These are phyloP conservation scores for Phytopythium delawarense DNA, from an alignment of 352 stramenopile genomes.

Conservation along the genomic window DNA sequence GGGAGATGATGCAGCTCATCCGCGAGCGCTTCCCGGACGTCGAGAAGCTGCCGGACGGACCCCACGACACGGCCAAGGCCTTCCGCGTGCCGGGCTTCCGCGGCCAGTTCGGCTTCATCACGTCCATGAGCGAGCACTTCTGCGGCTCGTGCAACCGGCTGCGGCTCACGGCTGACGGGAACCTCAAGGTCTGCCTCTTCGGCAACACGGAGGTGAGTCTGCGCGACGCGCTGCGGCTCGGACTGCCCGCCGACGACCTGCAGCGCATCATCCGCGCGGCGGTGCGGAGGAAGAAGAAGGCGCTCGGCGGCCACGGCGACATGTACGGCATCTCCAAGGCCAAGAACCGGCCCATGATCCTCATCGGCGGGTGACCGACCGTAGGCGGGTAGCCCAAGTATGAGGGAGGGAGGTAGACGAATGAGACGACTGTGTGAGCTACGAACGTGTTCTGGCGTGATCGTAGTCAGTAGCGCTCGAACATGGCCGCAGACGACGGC, in stretches of 20 bases:
- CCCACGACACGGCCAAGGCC: constrained; percentile 96
- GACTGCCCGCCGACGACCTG: constrained; percentile 82
- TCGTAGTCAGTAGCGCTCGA: neutral
- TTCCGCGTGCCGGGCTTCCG: constrained; percentile 68
- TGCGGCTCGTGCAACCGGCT: constrained; percentile 97
- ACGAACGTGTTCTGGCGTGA: neutral
- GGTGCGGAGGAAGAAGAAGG: constrained; percentile 92
- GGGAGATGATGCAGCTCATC: constrained; percentile 86
- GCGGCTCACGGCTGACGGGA: constrained; percentile 94
- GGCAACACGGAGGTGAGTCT: constrained; percentile 92
- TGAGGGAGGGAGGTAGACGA: neutral
- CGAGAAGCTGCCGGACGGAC: constrained; percentile 58
- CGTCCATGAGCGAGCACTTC: constrained; percentile 98
- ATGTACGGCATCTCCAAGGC: constrained; percentile 90
- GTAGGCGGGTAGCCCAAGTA: neutral
- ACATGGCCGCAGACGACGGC: constrained; percentile 1
- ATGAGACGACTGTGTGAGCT: neutral
- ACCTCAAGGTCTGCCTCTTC: constrained; percentile 96
- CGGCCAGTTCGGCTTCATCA: constrained; percentile 94
- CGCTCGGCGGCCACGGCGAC: constrained; percentile 93
- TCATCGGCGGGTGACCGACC: constrained; percentile 91
- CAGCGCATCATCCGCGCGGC: constrained; percentile 85
- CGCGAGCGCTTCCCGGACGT: constrained; percentile 35
- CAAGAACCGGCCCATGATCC: constrained; percentile 96
- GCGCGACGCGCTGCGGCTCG: constrained; percentile 86